A percentile compares a stretch with the other conserved stretches of the same genome.
These are phyloP conservation scores for Fusarium sp. DNA, from an alignment of 2,329 filamentous ascomycete species.

Conservation along the genomic window DNA sequence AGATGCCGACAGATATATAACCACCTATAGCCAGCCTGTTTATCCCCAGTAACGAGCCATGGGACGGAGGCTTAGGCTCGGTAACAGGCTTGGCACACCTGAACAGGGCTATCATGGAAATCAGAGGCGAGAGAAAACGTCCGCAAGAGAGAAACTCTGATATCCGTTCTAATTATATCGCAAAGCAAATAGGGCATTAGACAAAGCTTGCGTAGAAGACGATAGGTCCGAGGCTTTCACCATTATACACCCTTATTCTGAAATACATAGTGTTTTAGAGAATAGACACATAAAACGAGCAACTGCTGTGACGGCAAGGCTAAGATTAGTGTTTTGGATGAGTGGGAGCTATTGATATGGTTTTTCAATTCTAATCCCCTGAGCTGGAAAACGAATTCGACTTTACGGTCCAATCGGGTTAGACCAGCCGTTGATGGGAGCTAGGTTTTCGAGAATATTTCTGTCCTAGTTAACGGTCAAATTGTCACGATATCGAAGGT, in stretches of 20 bases:
- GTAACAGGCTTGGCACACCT: constrained; percentile 24
- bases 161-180: constrained; percentile 3
- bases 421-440: constrained; percentile 4
- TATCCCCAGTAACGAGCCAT: background rate
- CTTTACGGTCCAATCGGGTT: constrained; percentile 4
- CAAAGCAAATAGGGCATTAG: background rate
- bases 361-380: constrained; percentile 5
- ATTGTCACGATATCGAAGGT: background rate
- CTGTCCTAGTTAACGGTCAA: background rate
- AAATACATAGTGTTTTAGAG: background rate
- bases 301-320: background rate
- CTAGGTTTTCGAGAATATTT: background rate
- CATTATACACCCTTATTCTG: background rate
- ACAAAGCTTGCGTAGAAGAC: background rate
- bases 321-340: background rate
- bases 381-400: background rate
- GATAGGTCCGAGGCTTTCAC: background rate
- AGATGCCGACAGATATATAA: background rate
- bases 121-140: background rate
- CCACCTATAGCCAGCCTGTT: background rate
- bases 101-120: constrained; percentile 1
- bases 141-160: background rate
- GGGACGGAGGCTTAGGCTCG: constrained; percentile 16
- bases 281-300: background rate
- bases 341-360: background rate